These are phyloP conservation scores for Phytophthora brassicae DNA, from an alignment of 352 stramenopile species.

Conservation along the genomic window DNA sequence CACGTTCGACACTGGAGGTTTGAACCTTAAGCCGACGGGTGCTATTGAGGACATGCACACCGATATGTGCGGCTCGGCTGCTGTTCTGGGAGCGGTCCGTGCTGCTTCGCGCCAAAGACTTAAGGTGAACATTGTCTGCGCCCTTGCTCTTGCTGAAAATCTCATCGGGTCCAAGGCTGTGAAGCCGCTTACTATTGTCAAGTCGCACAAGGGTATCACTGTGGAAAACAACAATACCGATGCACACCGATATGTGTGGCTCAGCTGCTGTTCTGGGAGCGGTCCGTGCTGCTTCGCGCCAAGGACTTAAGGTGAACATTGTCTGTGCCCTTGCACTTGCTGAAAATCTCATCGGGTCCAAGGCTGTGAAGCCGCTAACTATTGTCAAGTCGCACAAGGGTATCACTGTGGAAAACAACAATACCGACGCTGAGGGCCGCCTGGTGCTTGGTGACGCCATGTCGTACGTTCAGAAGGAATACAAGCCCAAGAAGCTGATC, in stretches of 20 bases:
- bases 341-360: constrained; percentile 87
- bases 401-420: constrained; percentile 91
- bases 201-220: constrained; percentile 89
- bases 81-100: constrained; percentile 80
- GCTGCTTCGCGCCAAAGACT: constrained; percentile 67
- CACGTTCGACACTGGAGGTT: constrained; percentile 94
- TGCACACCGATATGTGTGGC: constrained; percentile 93
- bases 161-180: constrained; percentile 86
- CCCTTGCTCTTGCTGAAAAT: constrained; percentile 81
- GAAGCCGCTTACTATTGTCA: constrained; percentile 88
- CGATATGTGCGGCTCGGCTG: constrained; percentile 90
- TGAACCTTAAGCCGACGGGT: constrained; percentile 93
- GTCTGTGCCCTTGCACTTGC: constrained; percentile 75
- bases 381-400: constrained; percentile 91
- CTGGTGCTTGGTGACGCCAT: constrained; percentile 91
- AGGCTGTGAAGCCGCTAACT: constrained; percentile 84
- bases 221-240: constrained; percentile 94
- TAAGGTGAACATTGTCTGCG: constrained; percentile 82
- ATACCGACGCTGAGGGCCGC: constrained; percentile 92
- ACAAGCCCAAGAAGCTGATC: constrained; percentile 91
- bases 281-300: constrained; percentile 68
- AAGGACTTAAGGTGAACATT: constrained; percentile 80
- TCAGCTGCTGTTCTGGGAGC: constrained; percentile 86
- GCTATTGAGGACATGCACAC: constrained; percentile 93
- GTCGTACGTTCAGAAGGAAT: constrained; percentile 87